Base-by-base conservation (phyloP, 306 rosid genomes). In the Dicorynia guianensis region DNA sequence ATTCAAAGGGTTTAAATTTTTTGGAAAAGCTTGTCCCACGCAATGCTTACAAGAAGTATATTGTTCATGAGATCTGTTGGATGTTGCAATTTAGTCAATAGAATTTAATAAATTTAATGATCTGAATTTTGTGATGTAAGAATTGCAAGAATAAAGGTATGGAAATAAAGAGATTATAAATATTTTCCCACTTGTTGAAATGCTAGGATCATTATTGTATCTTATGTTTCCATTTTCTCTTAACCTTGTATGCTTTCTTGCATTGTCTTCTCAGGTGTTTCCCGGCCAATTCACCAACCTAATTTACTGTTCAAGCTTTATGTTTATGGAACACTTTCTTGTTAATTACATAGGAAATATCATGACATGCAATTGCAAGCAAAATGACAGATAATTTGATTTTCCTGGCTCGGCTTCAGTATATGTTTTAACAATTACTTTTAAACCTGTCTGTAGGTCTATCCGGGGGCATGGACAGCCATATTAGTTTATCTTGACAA, bases 391-490 rank as follows among this genome's bases (percentile, higher is more conserved):
- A 57, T 50, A 42, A 50, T 73, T 49, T 49, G 71, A 60, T 61
- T 19, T 64, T 2, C 2, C 40, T 55, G 47, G 18, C 47, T 63
- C 6, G 13, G 73, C 55, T 18, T 38, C 50, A 71, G 52, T 57
- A 20, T 15, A 7, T 62, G 30, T 36, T 78, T 58, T 25, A 52
- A 63, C 71, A 43, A 19, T 40, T 52, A 13, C 12, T 39, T 60
- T 74, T 67, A 13, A 63, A 56, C 57, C 42, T 75, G 66, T 64
- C 6, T 73, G 35, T 74, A 93, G 98, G 98, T 93, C 68, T 91
- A 88, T 81, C 98, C 97, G 0, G 96, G 97, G 47, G 97, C 97
- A 80, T 93, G 98, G 98, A 91, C 98, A 14, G 98, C 98, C 40
- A 88, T 93, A 80, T 88, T 93, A 83, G 75, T 93, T 36, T 85